These are phyloP conservation scores for Dactylellina cionopaga DNA, from an alignment of 2,329 filamentous ascomycete genomes.

Conservation along the genomic window DNA sequence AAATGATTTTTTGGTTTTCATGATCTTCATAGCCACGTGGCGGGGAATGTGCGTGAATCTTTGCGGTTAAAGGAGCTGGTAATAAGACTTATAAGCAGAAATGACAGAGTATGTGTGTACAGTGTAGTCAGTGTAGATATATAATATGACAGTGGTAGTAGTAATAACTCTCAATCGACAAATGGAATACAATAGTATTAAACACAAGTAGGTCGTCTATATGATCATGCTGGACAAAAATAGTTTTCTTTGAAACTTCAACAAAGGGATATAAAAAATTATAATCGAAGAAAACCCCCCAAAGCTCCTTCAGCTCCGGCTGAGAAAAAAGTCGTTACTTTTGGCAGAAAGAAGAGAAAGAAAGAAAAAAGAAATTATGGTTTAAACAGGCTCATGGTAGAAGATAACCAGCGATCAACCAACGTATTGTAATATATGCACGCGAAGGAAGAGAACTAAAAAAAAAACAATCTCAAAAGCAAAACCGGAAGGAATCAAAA, in stretches of 20 bases:
- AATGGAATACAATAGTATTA: too few relatives aligned
- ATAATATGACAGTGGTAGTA: neutral
- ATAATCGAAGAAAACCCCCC: neutral
- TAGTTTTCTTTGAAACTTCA: too few relatives aligned
- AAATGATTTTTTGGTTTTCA: conserved; percentile 17
- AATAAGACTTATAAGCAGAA: too few relatives aligned
- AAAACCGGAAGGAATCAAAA: conserved; percentile 1
- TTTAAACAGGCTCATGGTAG: conserved; percentile 10
- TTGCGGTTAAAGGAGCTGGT: conserved; percentile 16
- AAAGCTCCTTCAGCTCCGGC: neutral
- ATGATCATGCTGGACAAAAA: too few relatives aligned
- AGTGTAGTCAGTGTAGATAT: neutral
- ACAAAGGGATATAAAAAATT: neutral
- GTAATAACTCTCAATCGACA: too few relatives aligned
- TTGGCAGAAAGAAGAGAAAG: neutral
- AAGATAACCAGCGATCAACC: conserved; percentile 6
- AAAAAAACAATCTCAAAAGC: neutral
- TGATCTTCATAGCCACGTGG: conserved; percentile 30
- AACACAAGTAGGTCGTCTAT: too few relatives aligned
- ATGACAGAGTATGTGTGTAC: too few relatives aligned
- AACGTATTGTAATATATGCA: conserved; percentile 6
- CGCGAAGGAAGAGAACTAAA: neutral
- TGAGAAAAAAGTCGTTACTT: neutral
- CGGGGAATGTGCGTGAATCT: conserved; percentile 10
- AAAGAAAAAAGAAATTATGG: conserved; percentile 12